Evolutionary conservation across 2,329 filamentous ascomycete genomes (phyloP).

Genomic region (Aspergillus pseudoviridinutans): DNA sequence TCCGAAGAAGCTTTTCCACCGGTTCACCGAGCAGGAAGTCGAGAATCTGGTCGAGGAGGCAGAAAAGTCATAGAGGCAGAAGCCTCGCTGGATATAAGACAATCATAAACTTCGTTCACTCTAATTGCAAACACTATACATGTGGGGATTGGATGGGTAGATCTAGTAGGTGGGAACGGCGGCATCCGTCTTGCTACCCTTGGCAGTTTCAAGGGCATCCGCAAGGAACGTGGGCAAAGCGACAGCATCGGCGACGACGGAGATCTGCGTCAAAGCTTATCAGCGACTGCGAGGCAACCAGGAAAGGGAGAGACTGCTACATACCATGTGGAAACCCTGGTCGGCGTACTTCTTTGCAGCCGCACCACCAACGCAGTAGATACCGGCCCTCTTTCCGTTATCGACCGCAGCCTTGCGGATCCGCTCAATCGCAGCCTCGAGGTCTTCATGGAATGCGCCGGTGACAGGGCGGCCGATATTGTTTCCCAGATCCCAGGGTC

Average conservation of each 20-base stretch:
- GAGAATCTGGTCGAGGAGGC: constrained; percentile 51
- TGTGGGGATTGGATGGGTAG: neutral
- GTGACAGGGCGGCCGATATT: constrained; percentile 54
- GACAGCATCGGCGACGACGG: constrained; percentile 44
- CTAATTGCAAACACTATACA: neutral
- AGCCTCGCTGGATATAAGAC: neutral
- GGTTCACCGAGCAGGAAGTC: constrained; percentile 56
- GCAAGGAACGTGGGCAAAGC: constrained; percentile 42
- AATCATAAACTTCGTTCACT: neutral
- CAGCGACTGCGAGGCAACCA: neutral
- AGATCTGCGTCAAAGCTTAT: constrained; percentile 26
- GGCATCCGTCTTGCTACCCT: constrained; percentile 18
- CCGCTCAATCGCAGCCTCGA: constrained; percentile 49
- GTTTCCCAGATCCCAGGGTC: constrained; percentile 56
- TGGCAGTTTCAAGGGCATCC: constrained; percentile 30
- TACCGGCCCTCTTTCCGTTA: constrained; percentile 52
- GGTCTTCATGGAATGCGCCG: constrained; percentile 46
- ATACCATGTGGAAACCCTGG: constrained; percentile 53
- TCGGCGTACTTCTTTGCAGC: constrained; percentile 51
- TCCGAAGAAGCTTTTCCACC: constrained; percentile 59
- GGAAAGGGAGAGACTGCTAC: constrained; percentile 8
- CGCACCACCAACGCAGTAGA: constrained; percentile 52
- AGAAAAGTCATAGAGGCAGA: constrained; percentile 16
- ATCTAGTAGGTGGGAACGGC: constrained; percentile 9
- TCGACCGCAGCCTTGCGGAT: constrained; percentile 50